Conservation (phyloP, 140 eudicot species). For the Senecio squalidus region DNA sequence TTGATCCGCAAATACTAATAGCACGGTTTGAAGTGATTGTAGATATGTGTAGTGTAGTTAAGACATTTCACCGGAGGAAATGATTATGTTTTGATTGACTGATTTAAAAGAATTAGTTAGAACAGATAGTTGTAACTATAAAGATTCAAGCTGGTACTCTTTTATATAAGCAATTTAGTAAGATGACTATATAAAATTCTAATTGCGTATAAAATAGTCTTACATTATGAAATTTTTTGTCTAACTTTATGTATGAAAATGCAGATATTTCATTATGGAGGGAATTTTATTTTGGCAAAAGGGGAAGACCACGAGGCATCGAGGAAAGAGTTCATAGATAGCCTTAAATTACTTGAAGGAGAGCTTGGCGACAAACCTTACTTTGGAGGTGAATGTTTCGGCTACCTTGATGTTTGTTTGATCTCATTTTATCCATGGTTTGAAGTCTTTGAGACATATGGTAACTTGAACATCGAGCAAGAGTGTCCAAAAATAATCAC, state of each 20-base stretch:
- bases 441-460: constrained; percentile 33
- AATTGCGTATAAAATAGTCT: too few relatives aligned
- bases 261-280: constrained; percentile 4
- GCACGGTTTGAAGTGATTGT: too few relatives aligned
- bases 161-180: too few relatives aligned
- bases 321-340: constrained; percentile 16
- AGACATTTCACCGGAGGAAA: too few relatives aligned
- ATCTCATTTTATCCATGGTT: constrained; percentile 47
- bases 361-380: constrained; percentile 55
- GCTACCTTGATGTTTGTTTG: constrained; percentile 39
- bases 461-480: constrained; percentile 23
- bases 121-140: too few relatives aligned
- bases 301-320: constrained; percentile 31
- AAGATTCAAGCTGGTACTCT: too few relatives aligned
- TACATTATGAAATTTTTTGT: neutral
- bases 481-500: constrained; percentile 36
- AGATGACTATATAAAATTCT: too few relatives aligned
- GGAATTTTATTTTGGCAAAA: constrained; percentile 14
- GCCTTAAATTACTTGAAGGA: constrained; percentile 35
- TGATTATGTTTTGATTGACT: too few relatives aligned
- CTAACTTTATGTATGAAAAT: neutral
- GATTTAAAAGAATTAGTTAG: too few relatives aligned
- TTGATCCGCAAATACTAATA: too few relatives aligned
- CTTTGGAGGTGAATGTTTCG: constrained; percentile 50
- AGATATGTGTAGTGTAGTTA: too few relatives aligned